Percentiles rank a stretch among this genome's conserved stretches.
Conservation (phyloP, 2,329 filamentous ascomycete genomes). For the Volutella citrinella region DNA sequence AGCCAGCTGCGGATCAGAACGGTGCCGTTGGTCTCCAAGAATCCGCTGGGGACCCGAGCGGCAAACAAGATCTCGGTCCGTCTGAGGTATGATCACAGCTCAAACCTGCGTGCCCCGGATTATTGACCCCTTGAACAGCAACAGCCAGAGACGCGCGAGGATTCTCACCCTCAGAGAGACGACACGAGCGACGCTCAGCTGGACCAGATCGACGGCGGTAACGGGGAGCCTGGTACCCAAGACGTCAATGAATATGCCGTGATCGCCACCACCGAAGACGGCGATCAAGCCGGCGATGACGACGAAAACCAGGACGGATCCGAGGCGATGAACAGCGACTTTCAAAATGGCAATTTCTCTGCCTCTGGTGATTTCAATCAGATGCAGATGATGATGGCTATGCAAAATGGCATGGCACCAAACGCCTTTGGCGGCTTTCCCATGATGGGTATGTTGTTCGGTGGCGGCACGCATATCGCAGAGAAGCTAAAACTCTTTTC, state of each 20-base stretch:
- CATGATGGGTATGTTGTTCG: conserved; percentile 76
- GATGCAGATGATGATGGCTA: conserved; percentile 78
- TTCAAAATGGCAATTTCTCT: conserved; percentile 58
- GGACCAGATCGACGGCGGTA: conserved; percentile 10
- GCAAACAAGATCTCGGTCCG: too few species aligned
- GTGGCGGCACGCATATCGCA: too few species aligned
- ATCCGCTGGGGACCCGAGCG: too few species aligned
- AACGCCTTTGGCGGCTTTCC: conserved; percentile 58
- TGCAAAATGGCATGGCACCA: conserved; percentile 65
- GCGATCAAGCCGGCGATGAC: conserved; percentile 28
- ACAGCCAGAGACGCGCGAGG: too few species aligned
- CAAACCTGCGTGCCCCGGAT: too few species aligned
- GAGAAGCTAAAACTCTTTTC: too few species aligned
- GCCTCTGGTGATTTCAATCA: conserved; percentile 67
- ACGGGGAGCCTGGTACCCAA: conserved; percentile 15
- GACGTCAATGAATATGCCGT: conserved; percentile 17
- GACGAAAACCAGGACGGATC: conserved; percentile 30
- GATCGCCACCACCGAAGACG: conserved; percentile 19
- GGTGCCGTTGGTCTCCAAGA: too few species aligned
- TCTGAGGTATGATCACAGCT: too few species aligned
- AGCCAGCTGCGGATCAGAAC: conserved; percentile 16
- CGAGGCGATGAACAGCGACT: conserved; percentile 43
- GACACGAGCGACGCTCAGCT: conserved; percentile 13
- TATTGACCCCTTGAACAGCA: too few species aligned
- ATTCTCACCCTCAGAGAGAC: conserved; percentile 12